Base-by-base conservation (phyloP, 768 basidiomycete genomes). In the Cantharellus anzutake region DNA sequence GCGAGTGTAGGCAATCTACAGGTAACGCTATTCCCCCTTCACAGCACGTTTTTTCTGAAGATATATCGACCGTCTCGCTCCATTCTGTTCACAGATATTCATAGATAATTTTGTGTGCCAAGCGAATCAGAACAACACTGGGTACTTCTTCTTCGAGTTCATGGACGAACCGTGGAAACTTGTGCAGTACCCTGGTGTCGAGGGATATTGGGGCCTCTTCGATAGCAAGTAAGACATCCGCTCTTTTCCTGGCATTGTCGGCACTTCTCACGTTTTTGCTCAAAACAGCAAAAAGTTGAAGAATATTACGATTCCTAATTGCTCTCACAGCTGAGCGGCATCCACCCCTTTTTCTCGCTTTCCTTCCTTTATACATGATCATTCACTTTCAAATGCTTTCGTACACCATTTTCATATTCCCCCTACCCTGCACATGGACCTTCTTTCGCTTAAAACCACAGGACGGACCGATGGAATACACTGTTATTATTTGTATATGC, bases 81-180 rank as follows among this genome's bases (percentile, higher is more conserved):
- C 48, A 62, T 71, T 5, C 68, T 67, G 3, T 35, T 62, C 73
- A 40, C 69, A 97, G 78, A 79, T 68, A 16, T 99, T 88, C 76
- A 67, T 99, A 61, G 75, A 98, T 68, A 80, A 78, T 0, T 99
- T 89, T 64, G 81, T 92, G 4, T 99, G 94, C 66, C 77, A 80
- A 67, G 86, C 93, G 0, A 96, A 91, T 68, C 62, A 69, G 16
- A 91, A 91, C 62, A 78, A 78, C 7, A 91, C 86, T 0, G 74
- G 79, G 14, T 94, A 94, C 72, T 96, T 91, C 78, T 93, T 79
- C 74, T 89, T 90, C 61, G 86, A 86, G 77, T 81, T 74, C 67
- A 80, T 78, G 62, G 89, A 93, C 66, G 86, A 91, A 69, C 70
- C 73, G 40, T 92, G 87, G 89, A 89, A 91, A 75, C 80, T 78